A percentile compares a stretch with the other conserved stretches of the same genome.
These are phyloP conservation scores for Sarocladium strictum DNA, from an alignment of 2,329 filamentous ascomycete genomes.

Conservation along the genomic window DNA sequence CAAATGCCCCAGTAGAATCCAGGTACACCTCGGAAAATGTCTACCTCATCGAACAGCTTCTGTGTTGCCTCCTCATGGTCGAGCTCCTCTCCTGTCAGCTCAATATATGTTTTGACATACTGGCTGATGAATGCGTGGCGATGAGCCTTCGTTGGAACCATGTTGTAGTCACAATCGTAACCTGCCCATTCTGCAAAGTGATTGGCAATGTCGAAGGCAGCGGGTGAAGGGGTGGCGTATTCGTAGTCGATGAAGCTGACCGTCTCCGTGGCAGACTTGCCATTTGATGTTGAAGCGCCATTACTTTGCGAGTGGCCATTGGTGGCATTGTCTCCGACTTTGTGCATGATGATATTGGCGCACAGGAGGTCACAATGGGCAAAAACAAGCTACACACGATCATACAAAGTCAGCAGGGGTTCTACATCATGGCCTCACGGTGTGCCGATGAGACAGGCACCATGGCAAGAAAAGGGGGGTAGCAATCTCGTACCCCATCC, in stretches of 20 bases:
- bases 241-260: slow-evolving; percentile 94
- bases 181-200: slow-evolving; percentile 98
- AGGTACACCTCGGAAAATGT: slow-evolving; percentile 80
- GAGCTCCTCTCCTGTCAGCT: slow-evolving; percentile 36
- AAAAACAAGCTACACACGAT: slow-evolving; percentile 64
- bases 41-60: slow-evolving; percentile 72
- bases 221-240: slow-evolving; percentile 89
- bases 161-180: slow-evolving; percentile 86
- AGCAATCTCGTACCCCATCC: slow-evolving; percentile 53
- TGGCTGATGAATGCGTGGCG: slow-evolving; percentile 76
- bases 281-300: slow-evolving; percentile 24
- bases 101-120: slow-evolving; percentile 72
- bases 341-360: slow-evolving; percentile 86
- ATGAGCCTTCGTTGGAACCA: slow-evolving; percentile 71
- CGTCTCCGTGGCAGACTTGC: not conserved
- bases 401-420: slow-evolving; percentile 12
- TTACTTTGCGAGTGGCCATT: slow-evolving; percentile 15
- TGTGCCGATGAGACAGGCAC: not conserved
- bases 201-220: slow-evolving; percentile 94
- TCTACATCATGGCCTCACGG: not conserved
- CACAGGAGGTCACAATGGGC: slow-evolving; percentile 94
- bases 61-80: slow-evolving; percentile 58
- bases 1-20: slow-evolving; percentile 93
- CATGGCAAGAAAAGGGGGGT: not conserved
- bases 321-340: slow-evolving; percentile 16